Evolutionary conservation across 257 asterid genomes (phyloP), one percentile per base, ranked within the genome.

Genomic region (Penstemon newberryi): DNA sequence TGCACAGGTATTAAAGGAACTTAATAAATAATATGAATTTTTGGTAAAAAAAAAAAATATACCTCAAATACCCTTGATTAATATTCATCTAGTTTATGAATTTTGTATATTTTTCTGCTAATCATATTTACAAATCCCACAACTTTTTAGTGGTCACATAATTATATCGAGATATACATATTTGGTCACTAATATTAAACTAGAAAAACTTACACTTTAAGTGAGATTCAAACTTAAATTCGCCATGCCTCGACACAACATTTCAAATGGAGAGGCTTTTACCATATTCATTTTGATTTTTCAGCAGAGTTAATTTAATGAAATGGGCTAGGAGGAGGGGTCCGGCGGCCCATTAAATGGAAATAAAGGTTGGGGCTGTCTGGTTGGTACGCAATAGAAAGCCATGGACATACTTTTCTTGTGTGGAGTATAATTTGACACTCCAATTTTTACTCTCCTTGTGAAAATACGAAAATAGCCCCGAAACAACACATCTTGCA

Each of bases 341-440:
- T 57, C 62, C 77, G 63, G 13, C 39, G 33, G 33, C 33, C 33
- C 33, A 25, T 25, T 25, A 25, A 25, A 25, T 25, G 33, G 33
- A 25, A 25, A 25, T 25, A 25, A 56, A 33, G 52, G 7, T 47
- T n/a, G 56, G 68, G 66, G 66, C 44, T 80, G 88, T 78, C 77
- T 74, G 33, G 93, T 61, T 82, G 85, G 78, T 80, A 63, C 51
- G 79, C 45, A 63, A 68, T 66, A 69, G 45, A 65, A 51, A 69
- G 57, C 60, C 8, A 60, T 68, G 58, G 64, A 60, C 77, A 67
- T 57, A 46, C 19, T 65, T 70, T 67, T 73, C 18, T 25, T 25
- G 33, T 63, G 78, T 72, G 84, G 84, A 59, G 57, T 18, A 45
- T 53, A 70, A 64, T 74, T 71, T 67, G 75, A 72, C 83, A 75